Percentiles rank a stretch among this genome's conserved stretches.
These are phyloP conservation scores for Saturnispora quitensis DNA, from an alignment of 805 yeast species.

Conservation along the genomic window DNA sequence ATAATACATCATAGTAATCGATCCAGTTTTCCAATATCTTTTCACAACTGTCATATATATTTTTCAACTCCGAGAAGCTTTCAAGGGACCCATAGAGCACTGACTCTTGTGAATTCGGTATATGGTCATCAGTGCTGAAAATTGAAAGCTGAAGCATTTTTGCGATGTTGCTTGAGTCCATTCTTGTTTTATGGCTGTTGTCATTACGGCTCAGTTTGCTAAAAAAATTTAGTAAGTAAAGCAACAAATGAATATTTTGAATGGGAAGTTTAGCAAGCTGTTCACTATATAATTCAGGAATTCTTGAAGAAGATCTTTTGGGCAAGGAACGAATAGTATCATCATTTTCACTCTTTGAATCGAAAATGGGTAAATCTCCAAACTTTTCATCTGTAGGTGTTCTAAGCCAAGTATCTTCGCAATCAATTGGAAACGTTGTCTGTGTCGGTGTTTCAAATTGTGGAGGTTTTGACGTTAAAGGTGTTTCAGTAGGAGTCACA, in stretches of 20 bases:
- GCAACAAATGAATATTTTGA: constrained; percentile 25
- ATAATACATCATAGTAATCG: constrained; percentile 13
- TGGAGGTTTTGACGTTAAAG: not conserved
- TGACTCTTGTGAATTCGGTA: not conserved
- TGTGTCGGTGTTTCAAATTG: constrained; percentile 5
- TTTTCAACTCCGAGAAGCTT: constrained; percentile 11
- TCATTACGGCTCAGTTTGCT: constrained; percentile 18
- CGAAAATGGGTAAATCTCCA: not conserved
- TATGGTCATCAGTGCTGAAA: constrained; percentile 26
- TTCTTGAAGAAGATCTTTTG: not conserved
- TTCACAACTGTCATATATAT: constrained; percentile 22
- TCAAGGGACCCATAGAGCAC: constrained; percentile 13
- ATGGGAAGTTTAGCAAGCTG: constrained; percentile 16
- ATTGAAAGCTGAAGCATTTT: constrained; percentile 32
- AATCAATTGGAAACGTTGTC: not conserved
- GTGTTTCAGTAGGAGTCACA: constrained; percentile 5
- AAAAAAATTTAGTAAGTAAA: constrained; percentile 24
- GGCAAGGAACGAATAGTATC: not conserved
- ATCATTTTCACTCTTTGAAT: not conserved
- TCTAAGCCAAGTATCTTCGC: not conserved
- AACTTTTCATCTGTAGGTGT: constrained; percentile 8
- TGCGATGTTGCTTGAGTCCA: constrained; percentile 29
- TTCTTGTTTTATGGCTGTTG: constrained; percentile 25
- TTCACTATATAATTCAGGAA: constrained; percentile 1
- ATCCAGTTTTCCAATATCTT: constrained; percentile 23